Conservation (phyloP, 2,329 filamentous ascomycete genomes). For the Aspergillus transmontanensis region DNA sequence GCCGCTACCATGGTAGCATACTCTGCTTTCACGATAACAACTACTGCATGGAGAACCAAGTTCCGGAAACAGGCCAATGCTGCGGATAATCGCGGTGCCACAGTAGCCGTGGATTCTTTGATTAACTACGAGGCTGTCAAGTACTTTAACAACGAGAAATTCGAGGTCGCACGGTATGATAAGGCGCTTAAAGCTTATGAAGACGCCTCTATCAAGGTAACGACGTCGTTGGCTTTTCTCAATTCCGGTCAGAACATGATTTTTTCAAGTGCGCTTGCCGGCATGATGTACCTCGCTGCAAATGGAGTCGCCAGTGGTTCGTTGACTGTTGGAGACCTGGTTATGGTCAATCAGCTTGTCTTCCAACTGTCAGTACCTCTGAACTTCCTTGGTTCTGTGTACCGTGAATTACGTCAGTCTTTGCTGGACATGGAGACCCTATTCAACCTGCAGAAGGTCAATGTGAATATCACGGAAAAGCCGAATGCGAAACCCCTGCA, state of each 20-base stretch:
- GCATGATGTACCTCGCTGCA: slow-evolving; percentile 97
- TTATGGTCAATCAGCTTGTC: slow-evolving; percentile 98
- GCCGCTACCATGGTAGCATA: slow-evolving; percentile 89
- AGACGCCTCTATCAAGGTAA: slow-evolving; percentile 93
- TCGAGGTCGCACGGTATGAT: slow-evolving; percentile 89
- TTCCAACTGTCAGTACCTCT: slow-evolving; percentile 96
- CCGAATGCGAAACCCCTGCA: slow-evolving; percentile 72
- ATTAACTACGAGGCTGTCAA: slow-evolving; percentile 99
- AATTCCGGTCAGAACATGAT: slow-evolving; percentile 97
- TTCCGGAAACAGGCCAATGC: slow-evolving; percentile 94
- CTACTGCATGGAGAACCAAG: slow-evolving; percentile 95
- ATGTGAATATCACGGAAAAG: slow-evolving; percentile 79
- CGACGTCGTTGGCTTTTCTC: slow-evolving; percentile 86
- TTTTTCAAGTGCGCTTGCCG: slow-evolving; percentile 88
- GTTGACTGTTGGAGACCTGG: slow-evolving; percentile 90
- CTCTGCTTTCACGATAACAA: slow-evolving; percentile 94
- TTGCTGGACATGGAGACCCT: slow-evolving; percentile 98
- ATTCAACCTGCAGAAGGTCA: slow-evolving; percentile 96
- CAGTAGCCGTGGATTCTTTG: slow-evolving; percentile 90
- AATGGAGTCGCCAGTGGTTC: slow-evolving; percentile 80
- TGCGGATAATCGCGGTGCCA: slow-evolving; percentile 93
- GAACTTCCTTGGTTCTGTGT: slow-evolving; percentile 97
- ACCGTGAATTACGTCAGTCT: slow-evolving; percentile 91
- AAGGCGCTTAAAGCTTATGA: slow-evolving; percentile 84
- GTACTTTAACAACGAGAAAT: slow-evolving; percentile 99